These are phyloP conservation scores for Davidsoniella virescens DNA, from an alignment of 2,329 filamentous ascomycete genomes.

Conservation along the genomic window DNA sequence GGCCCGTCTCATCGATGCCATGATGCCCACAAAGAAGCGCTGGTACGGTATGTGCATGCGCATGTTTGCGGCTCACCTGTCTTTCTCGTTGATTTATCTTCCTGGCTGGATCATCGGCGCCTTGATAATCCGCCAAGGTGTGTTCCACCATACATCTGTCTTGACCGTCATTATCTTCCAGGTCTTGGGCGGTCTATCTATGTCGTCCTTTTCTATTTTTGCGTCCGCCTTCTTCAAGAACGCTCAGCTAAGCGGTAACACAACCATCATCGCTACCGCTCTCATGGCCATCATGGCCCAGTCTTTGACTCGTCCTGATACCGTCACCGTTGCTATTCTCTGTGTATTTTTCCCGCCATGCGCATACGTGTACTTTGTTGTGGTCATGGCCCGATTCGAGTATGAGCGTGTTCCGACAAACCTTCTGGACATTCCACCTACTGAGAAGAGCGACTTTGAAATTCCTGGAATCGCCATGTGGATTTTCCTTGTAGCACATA, in stretches of 20 bases:
- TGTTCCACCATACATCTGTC: slow-evolving; percentile 48
- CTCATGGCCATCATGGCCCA: slow-evolving; percentile 72
- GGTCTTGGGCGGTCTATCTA: slow-evolving; percentile 56
- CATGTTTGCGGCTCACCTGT: slow-evolving; percentile 62
- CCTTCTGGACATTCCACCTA: slow-evolving; percentile 44
- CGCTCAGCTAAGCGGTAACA: slow-evolving; percentile 75
- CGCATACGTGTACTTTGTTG: slow-evolving; percentile 70
- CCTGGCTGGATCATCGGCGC: slow-evolving; percentile 71
- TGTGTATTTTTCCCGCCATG: slow-evolving; percentile 72
- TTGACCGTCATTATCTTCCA: slow-evolving; percentile 59
- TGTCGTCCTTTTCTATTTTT: slow-evolving; percentile 67
- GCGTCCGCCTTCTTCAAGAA: slow-evolving; percentile 73
- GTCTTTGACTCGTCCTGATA: slow-evolving; percentile 45
- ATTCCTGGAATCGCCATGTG: slow-evolving; percentile 62
- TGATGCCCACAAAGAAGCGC: slow-evolving; percentile 60
- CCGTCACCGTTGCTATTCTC: slow-evolving; percentile 49
- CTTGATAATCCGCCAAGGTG: slow-evolving; percentile 42
- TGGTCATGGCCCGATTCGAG: slow-evolving; percentile 64
- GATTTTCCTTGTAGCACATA: slow-evolving; percentile 63
- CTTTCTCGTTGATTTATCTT: slow-evolving; percentile 64
- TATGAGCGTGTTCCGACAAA: slow-evolving; percentile 41
- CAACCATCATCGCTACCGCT: slow-evolving; percentile 54
- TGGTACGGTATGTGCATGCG: slow-evolving; percentile 68
- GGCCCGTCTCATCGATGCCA: slow-evolving; percentile 75
- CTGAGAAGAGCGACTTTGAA: slow-evolving; percentile 39